Conservation (phyloP, 192 early-diverging fungal species). For the Cetraspora pellucida region DNA sequence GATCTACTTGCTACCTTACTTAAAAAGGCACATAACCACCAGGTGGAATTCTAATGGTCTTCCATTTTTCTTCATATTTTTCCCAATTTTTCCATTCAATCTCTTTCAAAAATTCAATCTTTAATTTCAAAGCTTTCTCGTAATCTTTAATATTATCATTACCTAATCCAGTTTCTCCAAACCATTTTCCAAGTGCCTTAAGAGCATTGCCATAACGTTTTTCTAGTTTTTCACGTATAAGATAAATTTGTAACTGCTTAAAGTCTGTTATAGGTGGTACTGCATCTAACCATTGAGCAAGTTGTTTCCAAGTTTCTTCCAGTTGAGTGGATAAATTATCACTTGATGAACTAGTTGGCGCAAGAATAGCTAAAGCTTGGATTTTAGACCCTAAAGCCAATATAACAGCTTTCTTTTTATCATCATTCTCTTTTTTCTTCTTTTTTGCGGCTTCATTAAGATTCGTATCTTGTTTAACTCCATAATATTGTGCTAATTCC, state of each 20-base stretch:
- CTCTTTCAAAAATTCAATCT: slow-evolving; percentile 60
- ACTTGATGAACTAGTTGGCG: slow-evolving; percentile 31
- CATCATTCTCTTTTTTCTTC: slow-evolving; percentile 73
- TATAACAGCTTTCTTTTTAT: slow-evolving; percentile 67
- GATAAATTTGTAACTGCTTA: slow-evolving; percentile 56
- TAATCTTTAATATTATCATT: slow-evolving; percentile 57
- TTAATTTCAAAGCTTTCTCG: slow-evolving; percentile 53
- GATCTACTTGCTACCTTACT: too few species aligned
- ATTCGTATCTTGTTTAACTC: slow-evolving; percentile 51
- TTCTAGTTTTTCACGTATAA: slow-evolving; percentile 59
- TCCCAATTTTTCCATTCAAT: slow-evolving; percentile 74
- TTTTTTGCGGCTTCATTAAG: slow-evolving; percentile 52
- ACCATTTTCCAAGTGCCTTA: slow-evolving; percentile 71
- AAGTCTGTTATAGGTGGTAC: slow-evolving; percentile 56
- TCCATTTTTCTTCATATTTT: slow-evolving; percentile 64
- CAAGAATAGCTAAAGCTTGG: slow-evolving; percentile 53
- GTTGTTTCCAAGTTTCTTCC: slow-evolving; percentile 58
- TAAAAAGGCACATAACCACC: slow-evolving; percentile 49
- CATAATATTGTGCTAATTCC: slow-evolving; percentile 70
- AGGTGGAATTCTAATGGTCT: slow-evolving; percentile 52
- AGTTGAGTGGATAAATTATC: slow-evolving; percentile 43
- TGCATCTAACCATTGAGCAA: slow-evolving; percentile 64
- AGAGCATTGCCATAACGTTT: slow-evolving; percentile 69
- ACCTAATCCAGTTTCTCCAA: slow-evolving; percentile 58
- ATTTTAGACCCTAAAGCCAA: slow-evolving; percentile 63